These are phyloP conservation scores for Citrus hindsii DNA, from an alignment of 345 rosid genomes.

Conservation along the genomic window DNA sequence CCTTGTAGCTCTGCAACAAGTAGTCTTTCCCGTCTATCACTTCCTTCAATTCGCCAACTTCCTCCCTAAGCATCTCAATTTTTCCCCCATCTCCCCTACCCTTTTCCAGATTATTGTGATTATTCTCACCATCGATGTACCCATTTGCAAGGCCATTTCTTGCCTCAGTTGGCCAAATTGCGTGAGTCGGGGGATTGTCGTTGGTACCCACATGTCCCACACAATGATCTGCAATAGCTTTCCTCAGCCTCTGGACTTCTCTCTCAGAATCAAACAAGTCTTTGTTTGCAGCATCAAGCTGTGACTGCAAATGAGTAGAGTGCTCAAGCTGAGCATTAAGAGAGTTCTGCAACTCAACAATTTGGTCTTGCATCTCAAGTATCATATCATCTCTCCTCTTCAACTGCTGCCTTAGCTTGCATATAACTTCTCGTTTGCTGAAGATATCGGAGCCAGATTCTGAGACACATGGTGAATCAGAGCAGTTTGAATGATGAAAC, in stretches of 20 bases:
- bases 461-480: slow-evolving; percentile 92
- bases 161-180: slow-evolving; percentile 44
- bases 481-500: slow-evolving; percentile 76
- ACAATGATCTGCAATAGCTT: slow-evolving; percentile 85
- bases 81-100: slow-evolving; percentile 51
- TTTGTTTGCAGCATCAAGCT: slow-evolving; percentile 65
- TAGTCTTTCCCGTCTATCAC: slow-evolving; percentile 90
- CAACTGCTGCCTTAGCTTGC: slow-evolving; percentile 87
- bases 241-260: slow-evolving; percentile 83
- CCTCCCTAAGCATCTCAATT: slow-evolving; percentile 73
- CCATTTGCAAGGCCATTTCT: slow-evolving; percentile 65
- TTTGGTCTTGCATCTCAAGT: slow-evolving; percentile 97
- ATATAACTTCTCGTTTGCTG: slow-evolving; percentile 90
- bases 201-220: slow-evolving; percentile 37
- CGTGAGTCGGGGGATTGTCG: slow-evolving; percentile 32
- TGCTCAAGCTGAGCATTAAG: slow-evolving; percentile 57
- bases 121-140: slow-evolving; percentile 39
- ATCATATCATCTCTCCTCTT: slow-evolving; percentile 95
- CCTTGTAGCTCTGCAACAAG: slow-evolving; percentile 75
- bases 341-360: slow-evolving; percentile 64
- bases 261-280: slow-evolving; percentile 77
- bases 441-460: slow-evolving; percentile 97
- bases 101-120: slow-evolving; percentile 36
- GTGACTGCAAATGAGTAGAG: slow-evolving; percentile 69
- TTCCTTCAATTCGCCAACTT: slow-evolving; percentile 82